Evolutionary conservation across 1,284 basidiomycete species (phyloP), one percentile per base, ranked within the genome.

Genomic region (Coniferiporia weirii): DNA sequence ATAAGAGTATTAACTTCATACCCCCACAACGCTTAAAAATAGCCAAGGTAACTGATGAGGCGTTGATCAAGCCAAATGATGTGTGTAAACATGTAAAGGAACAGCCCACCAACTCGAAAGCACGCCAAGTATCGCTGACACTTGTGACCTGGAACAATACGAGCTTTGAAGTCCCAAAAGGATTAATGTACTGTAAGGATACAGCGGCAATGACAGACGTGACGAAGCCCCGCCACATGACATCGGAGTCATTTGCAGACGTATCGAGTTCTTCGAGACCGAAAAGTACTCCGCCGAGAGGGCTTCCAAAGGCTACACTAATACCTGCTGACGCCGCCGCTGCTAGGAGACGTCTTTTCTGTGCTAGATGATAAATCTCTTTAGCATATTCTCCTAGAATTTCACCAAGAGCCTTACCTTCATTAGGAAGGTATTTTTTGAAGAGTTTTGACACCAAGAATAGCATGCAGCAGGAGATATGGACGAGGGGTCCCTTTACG

Each of bases 141-240:
- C 77, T 81, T 0, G 82, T 84, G 7, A 87, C 84, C 70, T 84
- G 81, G 65, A 89, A 89, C 10, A 89, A 72, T 10, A 89, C 86
- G n/a, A 89, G 76, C 65, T 89, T 89, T 10, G 82, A 78, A 4
- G 85, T 89, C 53, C 84, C 83, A 68, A 89, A 89, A 1, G 87
- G 87, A 67, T 89, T 83, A 46, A 88, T 77, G 71, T 85, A 89
- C 70, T 89, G 85, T 48, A 89, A 68, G 7, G 84, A 76, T 19
- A 88, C 81, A 2, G 87, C 86, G 1, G 87, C 87, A 59, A 89
- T 78, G 46, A 82, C 84, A 22, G 85, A 87, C 2, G 85, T 86
- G 9, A 89, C 87, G 67, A 89, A 89, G 19, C 84, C 86, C 57
- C 83, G 79, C 87, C 86, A 89, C 76, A 89, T 83, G 34, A 89